phyloP scores from a whole-genome alignment of 805 yeast genomes.

The Yarrowia sp. region DNA sequence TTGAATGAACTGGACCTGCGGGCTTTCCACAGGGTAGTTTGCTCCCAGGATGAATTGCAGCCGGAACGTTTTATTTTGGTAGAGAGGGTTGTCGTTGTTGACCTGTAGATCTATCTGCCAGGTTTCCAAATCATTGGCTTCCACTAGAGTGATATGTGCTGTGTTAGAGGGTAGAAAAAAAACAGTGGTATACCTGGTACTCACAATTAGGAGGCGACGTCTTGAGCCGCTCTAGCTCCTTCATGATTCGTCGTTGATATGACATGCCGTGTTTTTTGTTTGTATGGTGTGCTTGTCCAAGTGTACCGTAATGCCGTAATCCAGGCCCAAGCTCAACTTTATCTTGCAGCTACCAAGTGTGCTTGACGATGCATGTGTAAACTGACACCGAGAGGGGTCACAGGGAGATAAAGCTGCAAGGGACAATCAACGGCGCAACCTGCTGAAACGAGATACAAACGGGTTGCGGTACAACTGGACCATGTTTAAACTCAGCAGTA shows the following conservation, averaged over 20 bases:
- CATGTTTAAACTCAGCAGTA: too few species aligned
- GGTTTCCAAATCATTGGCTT: constrained; percentile 40
- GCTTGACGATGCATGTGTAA: constrained; percentile 2
- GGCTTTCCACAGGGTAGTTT: constrained; percentile 59
- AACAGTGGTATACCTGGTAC: too few species aligned
- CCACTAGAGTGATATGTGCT: constrained; percentile 34
- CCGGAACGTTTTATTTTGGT: constrained; percentile 43
- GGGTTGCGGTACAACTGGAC: too few species aligned
- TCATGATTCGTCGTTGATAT: constrained; percentile 10
- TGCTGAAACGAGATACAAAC: too few species aligned
- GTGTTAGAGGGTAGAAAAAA: too few species aligned
- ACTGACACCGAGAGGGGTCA: not conserved
- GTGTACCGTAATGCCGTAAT: not conserved
- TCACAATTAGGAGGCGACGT: constrained; percentile 9
- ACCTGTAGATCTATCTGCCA: constrained; percentile 45
- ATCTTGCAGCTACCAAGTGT: constrained; percentile 20
- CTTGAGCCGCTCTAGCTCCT: constrained; percentile 8
- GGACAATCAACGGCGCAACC: too few species aligned
- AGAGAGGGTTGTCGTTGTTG: constrained; percentile 41
- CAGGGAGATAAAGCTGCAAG: not conserved
- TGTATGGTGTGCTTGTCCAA: not conserved
- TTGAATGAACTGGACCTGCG: constrained; percentile 53
- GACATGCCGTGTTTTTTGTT: not conserved
- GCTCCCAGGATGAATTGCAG: constrained; percentile 46
- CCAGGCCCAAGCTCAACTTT: not conserved